These are phyloP conservation scores for Populus tomentosa DNA, from an alignment of 441 rosid genomes.

Conservation along the genomic window DNA sequence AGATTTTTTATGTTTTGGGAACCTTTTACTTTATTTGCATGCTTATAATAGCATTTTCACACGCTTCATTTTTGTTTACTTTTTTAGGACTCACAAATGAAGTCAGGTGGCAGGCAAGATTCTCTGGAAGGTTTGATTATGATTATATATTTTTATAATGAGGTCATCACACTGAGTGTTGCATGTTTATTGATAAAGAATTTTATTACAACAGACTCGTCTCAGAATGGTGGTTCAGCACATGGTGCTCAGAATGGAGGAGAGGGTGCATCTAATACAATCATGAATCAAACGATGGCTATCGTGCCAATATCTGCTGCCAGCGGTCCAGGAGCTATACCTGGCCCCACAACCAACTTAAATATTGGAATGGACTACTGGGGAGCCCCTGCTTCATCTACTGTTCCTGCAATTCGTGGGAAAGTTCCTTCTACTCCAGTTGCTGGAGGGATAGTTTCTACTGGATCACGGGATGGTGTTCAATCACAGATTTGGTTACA, in stretches of 20 bases:
- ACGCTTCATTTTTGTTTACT: slow-evolving; percentile 14
- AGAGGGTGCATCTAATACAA: slow-evolving; percentile 38
- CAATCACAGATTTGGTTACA: slow-evolving; percentile 83
- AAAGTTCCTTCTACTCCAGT: slow-evolving; percentile 66
- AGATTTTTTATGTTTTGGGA: neutral
- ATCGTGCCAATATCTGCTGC: slow-evolving; percentile 46
- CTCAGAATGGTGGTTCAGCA: slow-evolving; percentile 67
- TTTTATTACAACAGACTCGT: slow-evolving; percentile 49
- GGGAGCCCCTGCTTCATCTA: slow-evolving; percentile 65
- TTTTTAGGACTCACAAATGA: slow-evolving; percentile 69
- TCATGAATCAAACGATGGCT: slow-evolving; percentile 46
- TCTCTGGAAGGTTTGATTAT: slow-evolving; percentile 54
- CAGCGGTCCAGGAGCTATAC: slow-evolving; percentile 49
- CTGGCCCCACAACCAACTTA: slow-evolving; percentile 82
- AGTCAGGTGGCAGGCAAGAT: slow-evolving; percentile 75
- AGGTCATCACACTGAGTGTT: neutral
- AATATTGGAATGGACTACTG: slow-evolving; percentile 97
- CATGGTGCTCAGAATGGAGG: slow-evolving; percentile 70
- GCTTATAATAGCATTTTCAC: slow-evolving; percentile 3
- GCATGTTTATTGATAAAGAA: slow-evolving; percentile 12
- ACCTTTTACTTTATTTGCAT: neutral
- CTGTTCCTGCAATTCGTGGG: slow-evolving; percentile 60
- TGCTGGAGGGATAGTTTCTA: slow-evolving; percentile 56
- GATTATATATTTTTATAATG: neutral
- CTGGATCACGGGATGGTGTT: slow-evolving; percentile 61